Evolutionary conservation across 2,329 filamentous ascomycete genomes (phyloP).

Genomic region (Knoxdaviesia proteae): DNA sequence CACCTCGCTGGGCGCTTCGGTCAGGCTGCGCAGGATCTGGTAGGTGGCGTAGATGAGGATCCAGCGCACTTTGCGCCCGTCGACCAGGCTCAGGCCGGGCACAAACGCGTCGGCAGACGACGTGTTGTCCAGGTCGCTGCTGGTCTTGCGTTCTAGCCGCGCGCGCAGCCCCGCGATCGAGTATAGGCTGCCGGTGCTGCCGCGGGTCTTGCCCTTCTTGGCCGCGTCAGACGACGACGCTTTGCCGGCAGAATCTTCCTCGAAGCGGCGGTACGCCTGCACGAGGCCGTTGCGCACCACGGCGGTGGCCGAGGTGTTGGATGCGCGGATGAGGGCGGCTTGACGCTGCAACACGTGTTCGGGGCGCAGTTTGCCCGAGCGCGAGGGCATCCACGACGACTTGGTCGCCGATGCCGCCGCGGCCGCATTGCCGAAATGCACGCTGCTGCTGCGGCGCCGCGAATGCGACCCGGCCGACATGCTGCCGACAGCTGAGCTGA

Average conservation of each 20-base stretch:
- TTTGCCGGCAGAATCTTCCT: conserved; percentile 28
- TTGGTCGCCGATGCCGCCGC: no score
- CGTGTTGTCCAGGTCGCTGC: neutral
- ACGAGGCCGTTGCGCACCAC: conserved; percentile 35
- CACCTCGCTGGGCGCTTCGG: conserved; percentile 39
- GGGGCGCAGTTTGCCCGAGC: conserved; percentile 19
- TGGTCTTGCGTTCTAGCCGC: conserved; percentile 2
- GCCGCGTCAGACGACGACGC: conserved; percentile 29
- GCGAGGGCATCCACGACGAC: conserved; percentile 18
- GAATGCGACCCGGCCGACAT: no score
- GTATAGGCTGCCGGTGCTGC: no score
- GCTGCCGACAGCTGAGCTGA: no score
- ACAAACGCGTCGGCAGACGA: no score
- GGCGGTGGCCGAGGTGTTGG: conserved; percentile 19
- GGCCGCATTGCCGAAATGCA: conserved; percentile 1
- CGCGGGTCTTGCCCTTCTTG: conserved; percentile 24
- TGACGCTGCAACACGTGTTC: conserved; percentile 28
- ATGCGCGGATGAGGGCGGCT: conserved; percentile 29
- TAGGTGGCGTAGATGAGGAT: conserved; percentile 53
- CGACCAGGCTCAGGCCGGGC: conserved; percentile 20
- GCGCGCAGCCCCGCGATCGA: no score
- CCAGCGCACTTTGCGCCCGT: conserved; percentile 62
- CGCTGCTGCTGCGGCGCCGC: conserved; percentile 9
- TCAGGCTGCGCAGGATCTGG: conserved; percentile 49
- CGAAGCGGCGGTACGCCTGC: conserved; percentile 47